phyloP scores from a whole-genome alignment of 1,284 basidiomycete genomes.

The Marasmius sp. region DNA sequence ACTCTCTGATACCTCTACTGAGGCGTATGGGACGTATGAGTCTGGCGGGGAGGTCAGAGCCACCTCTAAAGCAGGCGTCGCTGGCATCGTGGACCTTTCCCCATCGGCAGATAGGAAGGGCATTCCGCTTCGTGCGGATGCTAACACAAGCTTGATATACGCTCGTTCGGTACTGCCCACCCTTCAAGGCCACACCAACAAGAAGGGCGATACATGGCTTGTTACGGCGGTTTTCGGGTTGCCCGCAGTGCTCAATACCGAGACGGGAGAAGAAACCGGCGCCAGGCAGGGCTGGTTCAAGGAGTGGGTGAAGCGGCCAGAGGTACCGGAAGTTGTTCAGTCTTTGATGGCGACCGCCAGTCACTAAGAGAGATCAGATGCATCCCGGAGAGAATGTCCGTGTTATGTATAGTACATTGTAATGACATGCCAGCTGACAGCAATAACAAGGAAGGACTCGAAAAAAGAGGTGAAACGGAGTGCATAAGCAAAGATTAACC shows the following conservation, averaged over 20 bases:
- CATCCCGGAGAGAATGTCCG: neutral
- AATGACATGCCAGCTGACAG: neutral
- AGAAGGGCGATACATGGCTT: conserved; percentile 51
- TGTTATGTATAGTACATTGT: neutral
- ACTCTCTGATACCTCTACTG: conserved; percentile 26
- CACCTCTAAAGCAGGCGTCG: conserved; percentile 59
- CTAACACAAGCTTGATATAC: conserved; percentile 73
- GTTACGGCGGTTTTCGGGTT: conserved; percentile 71
- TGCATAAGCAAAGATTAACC: neutral
- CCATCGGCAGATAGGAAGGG: conserved; percentile 32
- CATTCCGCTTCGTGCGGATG: conserved; percentile 63
- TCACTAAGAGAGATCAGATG: too few relatives aligned
- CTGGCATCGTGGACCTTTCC: conserved; percentile 58
- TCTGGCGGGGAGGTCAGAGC: conserved; percentile 48
- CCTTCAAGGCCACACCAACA: conserved; percentile 49
- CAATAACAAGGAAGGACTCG: neutral
- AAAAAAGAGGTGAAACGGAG: neutral
- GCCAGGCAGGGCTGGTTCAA: conserved; percentile 46
- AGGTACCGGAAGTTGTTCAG: conserved; percentile 32
- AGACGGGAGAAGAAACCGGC: conserved; percentile 31
- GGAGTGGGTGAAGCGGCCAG: conserved; percentile 55
- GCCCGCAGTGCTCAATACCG: conserved; percentile 36
- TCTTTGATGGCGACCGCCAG: neutral
- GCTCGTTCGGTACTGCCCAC: conserved; percentile 69
- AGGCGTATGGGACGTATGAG: conserved; percentile 50